Percentiles rank a stretch among this genome's conserved stretches.
phyloP scores from a whole-genome alignment of 495 filamentous ascomycete species.

The Rhypophila decipiens region DNA sequence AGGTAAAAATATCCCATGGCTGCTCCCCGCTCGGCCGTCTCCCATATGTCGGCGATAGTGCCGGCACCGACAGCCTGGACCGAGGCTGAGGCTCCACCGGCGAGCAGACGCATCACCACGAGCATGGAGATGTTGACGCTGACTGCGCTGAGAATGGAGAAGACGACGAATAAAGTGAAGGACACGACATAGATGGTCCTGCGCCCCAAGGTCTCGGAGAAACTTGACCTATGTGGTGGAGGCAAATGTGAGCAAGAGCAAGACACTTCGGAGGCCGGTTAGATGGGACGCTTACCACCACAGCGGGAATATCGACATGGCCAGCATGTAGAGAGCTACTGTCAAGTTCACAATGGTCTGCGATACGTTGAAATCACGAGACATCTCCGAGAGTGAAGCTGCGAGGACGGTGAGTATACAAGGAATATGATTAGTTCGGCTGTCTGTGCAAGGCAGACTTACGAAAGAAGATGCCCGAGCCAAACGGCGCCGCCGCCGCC shows the following conservation, averaged over 20 bases:
- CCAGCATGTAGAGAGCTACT: conserved; percentile 80
- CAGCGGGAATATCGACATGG: conserved; percentile 82
- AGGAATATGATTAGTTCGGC: neutral
- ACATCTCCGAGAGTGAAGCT: conserved; percentile 30
- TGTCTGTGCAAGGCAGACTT: too few relatives aligned
- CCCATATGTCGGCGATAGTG: conserved; percentile 91
- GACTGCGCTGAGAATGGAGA: conserved; percentile 65
- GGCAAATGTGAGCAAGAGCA: too few relatives aligned
- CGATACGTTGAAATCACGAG: conserved; percentile 55
- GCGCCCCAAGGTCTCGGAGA: conserved; percentile 77
- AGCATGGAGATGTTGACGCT: conserved; percentile 77
- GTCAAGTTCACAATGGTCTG: conserved; percentile 72
- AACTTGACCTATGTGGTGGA: conserved; percentile 56
- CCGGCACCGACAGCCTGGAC: conserved; percentile 92
- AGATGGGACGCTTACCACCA: conserved; percentile 61
- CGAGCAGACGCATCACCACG: conserved; percentile 74
- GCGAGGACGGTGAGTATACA: neutral
- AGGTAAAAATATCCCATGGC: conserved; percentile 96
- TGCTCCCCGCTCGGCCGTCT: conserved; percentile 65
- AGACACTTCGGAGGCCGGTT: too few relatives aligned
- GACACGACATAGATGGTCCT: conserved; percentile 81
- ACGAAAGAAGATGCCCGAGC: neutral
- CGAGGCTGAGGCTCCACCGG: conserved; percentile 76
- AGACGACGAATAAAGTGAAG: conserved; percentile 75
- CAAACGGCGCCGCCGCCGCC: neutral